Base-by-base conservation (phyloP, 2,329 filamentous ascomycete genomes). In the Corinectria fuckeliana region DNA sequence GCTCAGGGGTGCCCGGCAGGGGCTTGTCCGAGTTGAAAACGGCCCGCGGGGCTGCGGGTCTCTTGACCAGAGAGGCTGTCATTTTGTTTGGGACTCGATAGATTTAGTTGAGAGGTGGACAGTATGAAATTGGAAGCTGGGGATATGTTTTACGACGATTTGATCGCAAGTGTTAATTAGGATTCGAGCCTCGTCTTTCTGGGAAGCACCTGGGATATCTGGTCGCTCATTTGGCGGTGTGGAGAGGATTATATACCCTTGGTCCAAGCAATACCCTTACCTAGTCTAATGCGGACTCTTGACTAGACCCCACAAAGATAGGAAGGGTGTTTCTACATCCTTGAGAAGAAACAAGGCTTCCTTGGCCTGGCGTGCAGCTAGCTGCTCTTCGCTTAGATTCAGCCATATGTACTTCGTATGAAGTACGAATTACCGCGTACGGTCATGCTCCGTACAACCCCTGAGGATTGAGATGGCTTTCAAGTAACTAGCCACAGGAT, bases 21-120 rank as follows among this genome's bases (percentile, higher is more conserved):
- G 56, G 26, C 30, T 45, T 36, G 21, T 59, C 56, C n/a, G 56
- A 59, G 36, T 59, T 30, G 30, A 59, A 59, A 4, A 50, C 32
- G 38, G 38, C 20, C 5, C 45, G 50, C 14, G 56, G 16, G 5
- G 45, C 28, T 8, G 34, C 32, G 6, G 50, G 51, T 18, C 56
- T 45, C 5, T 42, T 44, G 14, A 50, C 36, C 18, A 59, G n/a
- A 44, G 56, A 55, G 5, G 23, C 14, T 21, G 45, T 36, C 23
- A 50, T 56, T 14, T 16, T n/a, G 38, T n/a, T n/a, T n/a, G n/a
- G n/a, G n/a, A n/a, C n/a, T n/a, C n/a, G n/a, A n/a, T n/a, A n/a
- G n/a, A n/a, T n/a, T n/a, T n/a, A n/a, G n/a, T n/a, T 5, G 48
- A n/a, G 7, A 25, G 3, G 14, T 14, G 10, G 21, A 20, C 5